Base-by-base conservation (phyloP, 2,329 filamentous ascomycete species). In the Hypocreales sp. region DNA sequence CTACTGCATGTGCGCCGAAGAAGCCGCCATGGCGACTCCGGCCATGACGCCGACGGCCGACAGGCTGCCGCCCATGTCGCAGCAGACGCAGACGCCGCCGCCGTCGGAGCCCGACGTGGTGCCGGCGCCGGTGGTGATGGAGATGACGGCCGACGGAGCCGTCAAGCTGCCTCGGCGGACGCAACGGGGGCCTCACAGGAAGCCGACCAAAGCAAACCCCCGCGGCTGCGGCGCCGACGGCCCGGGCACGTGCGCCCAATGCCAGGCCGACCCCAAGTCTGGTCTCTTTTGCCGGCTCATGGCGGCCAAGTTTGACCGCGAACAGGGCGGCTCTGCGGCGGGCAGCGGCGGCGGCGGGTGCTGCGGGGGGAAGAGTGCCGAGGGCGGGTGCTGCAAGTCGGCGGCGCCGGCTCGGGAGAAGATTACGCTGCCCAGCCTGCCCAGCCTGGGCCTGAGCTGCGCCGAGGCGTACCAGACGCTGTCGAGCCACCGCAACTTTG, bases 261-360 rank as follows among this genome's bases (percentile, higher is more conserved):
- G 81, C 45, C 64, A 77, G 32, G 61, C 71, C 2, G 80, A 87
- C 45, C 79, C 81, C 12, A 76, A 78, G 45, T 82, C 80, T 4
- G 81, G 79, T 2, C 67, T 86, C 20, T 90, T 90, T 58, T 90
- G 81, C 52, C 78, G 81, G 35, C 77, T 79, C 8, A 68, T 87
- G 28, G 79, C 80, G 15, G 79, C 79, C 34, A 76, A 60, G 38
- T 56, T 70, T 33, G 56, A 61, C 32, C 58, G 58, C 33, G 53
- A 57, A 26, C 44, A 47, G 13, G 50, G 51, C 15, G 31, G 35
- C 16, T 33, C 45, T 15, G 29, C 18, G 12, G 26, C 27, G 17
- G 32, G 39, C 20, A 69, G 70, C 27, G 28, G 22, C n/a, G 28
- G 29, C 17, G 33, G 39, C 19, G 70, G 70, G 26, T 80, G 77